A percentile compares a stretch with the other conserved stretches of the same genome.
These are phyloP conservation scores for Backusella mclennaniae DNA, from an alignment of 192 early-diverging fungal genomes.

Conservation along the genomic window DNA sequence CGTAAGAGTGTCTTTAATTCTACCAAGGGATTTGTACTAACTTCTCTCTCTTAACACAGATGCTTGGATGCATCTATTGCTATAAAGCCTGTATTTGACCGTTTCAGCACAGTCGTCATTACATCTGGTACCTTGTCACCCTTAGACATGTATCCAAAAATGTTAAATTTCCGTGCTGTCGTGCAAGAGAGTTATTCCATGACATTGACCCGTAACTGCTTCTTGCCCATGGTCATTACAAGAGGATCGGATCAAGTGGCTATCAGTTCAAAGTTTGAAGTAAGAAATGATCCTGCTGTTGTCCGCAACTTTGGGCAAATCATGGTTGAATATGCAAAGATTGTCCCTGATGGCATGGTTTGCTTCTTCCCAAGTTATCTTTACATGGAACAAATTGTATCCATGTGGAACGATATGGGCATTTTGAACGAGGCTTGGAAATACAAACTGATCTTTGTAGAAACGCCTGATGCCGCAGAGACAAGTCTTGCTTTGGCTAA, in stretches of 20 bases:
- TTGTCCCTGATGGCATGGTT: conserved; percentile 96
- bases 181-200: conserved; percentile 95
- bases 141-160: conserved; percentile 95
- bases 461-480: conserved; percentile 98
- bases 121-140: conserved; percentile 99
- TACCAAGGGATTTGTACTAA: neutral
- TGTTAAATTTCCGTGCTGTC: conserved; percentile 84
- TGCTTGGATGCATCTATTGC: conserved; percentile 97
- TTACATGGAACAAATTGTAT: conserved; percentile 98
- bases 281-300: conserved; percentile 97
- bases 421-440: conserved; percentile 94
- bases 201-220: conserved; percentile 92
- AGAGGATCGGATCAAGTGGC: conserved; percentile 98
- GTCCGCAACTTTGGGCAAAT: conserved; percentile 99
- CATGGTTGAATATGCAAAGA: conserved; percentile 88
- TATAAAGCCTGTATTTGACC: conserved; percentile 94
- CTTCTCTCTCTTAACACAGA: conserved; percentile 31
- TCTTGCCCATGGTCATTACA: conserved; percentile 95
- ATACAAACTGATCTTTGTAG: conserved; percentile 98
- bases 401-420: conserved; percentile 98
- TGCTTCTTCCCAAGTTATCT: conserved; percentile 98
- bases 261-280: conserved; percentile 97
- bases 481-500: conserved; percentile 94
- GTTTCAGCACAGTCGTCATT: conserved; percentile 95
- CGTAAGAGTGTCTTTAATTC: conserved; percentile 37